Conservation (phyloP, 495 filamentous ascomycete genomes). For the Beverwykella pulmonaria region DNA sequence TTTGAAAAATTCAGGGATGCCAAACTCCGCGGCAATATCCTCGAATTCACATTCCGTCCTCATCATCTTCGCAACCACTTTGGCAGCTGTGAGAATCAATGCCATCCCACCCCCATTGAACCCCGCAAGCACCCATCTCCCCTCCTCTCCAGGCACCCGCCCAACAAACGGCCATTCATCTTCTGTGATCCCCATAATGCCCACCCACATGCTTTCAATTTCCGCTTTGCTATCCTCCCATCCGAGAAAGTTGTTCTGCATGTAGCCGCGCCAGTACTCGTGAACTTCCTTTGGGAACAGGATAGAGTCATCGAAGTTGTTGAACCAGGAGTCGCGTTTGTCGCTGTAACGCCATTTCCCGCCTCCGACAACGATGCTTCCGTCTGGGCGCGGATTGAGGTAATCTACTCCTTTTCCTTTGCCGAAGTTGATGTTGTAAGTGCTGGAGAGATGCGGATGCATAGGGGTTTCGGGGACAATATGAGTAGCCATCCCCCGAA, state of each 20-base stretch:
- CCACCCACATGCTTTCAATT: constrained; percentile 56
- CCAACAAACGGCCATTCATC: constrained; percentile 52
- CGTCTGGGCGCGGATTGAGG: constrained; percentile 54
- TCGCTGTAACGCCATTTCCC: constrained; percentile 46
- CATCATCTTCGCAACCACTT: constrained; percentile 55
- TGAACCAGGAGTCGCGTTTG: constrained; percentile 51
- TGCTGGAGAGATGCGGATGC: constrained; percentile 15
- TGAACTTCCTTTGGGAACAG: constrained; percentile 44
- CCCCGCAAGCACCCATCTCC: constrained; percentile 54
- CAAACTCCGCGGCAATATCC: constrained; percentile 32
- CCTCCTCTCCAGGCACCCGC: constrained; percentile 48
- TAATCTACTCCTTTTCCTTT: constrained; percentile 47
- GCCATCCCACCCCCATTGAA: constrained; percentile 63
- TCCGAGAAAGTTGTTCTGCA: constrained; percentile 53
- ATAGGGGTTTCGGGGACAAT: constrained; percentile 51
- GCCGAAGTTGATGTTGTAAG: constrained; percentile 35
- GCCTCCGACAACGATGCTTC: constrained; percentile 59
- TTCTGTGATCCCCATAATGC: constrained; percentile 47
- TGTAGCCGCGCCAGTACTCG: constrained; percentile 54
- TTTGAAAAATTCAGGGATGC: constrained; percentile 3
- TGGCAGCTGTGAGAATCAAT: constrained; percentile 49
- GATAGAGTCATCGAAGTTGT: constrained; percentile 53
- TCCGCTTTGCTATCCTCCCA: constrained; percentile 54
- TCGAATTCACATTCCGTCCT: constrained; percentile 42
- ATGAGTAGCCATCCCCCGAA: constrained; percentile 66